Evolutionary conservation across 768 basidiomycete species (phyloP).

Genomic region (Trametes cinnabarina): DNA sequence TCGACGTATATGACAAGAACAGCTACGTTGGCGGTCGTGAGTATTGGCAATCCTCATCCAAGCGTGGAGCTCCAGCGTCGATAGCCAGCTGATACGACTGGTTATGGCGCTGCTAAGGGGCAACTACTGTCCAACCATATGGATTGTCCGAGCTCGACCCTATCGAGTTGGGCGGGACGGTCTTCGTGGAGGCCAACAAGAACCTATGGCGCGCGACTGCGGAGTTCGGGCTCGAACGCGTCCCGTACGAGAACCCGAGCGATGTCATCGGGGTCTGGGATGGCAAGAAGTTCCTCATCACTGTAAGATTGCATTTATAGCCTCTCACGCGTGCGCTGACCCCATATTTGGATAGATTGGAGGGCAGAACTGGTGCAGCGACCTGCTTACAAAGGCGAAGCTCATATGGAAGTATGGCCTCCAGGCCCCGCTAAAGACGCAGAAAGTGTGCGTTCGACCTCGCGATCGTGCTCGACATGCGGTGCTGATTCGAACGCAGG

Average conservation of each 20-base stretch:
- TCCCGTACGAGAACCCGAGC: constrained; percentile 42
- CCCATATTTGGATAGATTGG: constrained; percentile 30
- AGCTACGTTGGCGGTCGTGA: constrained; percentile 82
- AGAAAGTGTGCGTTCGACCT: constrained; percentile 45
- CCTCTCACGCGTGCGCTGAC: background rate
- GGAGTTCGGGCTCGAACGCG: constrained; percentile 70
- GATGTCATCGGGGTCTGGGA: constrained; percentile 75
- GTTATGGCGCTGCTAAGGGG: constrained; percentile 51
- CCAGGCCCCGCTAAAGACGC: constrained; percentile 54
- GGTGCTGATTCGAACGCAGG: constrained; percentile 31
- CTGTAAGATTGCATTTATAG: constrained; percentile 40
- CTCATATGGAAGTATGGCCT: constrained; percentile 77
- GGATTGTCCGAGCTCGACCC: constrained; percentile 54
- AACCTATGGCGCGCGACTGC: constrained; percentile 71
- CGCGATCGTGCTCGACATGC: background rate
- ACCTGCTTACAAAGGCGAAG: constrained; percentile 73
- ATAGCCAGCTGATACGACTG: background rate
- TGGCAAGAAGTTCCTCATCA: constrained; percentile 65
- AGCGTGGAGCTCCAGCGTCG: no score
- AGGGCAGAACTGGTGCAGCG: constrained; percentile 30
- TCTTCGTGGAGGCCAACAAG: constrained; percentile 77
- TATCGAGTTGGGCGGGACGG: constrained; percentile 81
- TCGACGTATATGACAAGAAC: constrained; percentile 82
- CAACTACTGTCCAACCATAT: constrained; percentile 75
- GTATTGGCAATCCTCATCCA: constrained; percentile 32